Base-by-base conservation (phyloP, 2,329 filamentous ascomycete species). In the Calonectria pauciramosa region DNA sequence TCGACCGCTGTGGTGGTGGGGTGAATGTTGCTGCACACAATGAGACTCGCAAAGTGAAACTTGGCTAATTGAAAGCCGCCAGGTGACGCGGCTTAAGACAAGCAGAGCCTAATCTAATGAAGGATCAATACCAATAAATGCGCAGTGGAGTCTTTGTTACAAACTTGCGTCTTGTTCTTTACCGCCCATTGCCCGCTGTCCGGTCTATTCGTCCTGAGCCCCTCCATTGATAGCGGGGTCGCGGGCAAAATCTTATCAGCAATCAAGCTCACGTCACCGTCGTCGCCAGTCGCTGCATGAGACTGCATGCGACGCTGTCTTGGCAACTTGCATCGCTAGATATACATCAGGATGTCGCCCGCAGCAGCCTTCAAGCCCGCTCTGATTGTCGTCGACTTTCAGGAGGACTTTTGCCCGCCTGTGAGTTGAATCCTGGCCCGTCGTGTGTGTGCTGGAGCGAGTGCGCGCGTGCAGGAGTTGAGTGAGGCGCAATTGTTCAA, bases 381-480 rank as follows among this genome's bases (percentile, higher is more conserved):
- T 3, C 85, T 92, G 30, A 85, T 98, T 63, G 90, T 98, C 14
- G 93, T 98, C 68, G 96, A 98, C 85, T 90, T 98, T 82, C 97
- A 99, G 86, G 94, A 98, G 85, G 96, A 99, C 87, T 99, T 98
- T 85, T 98, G 95, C 84, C 94, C 95, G 73, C 96, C 96, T 16
- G 95, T 97, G 86, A 87, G 93, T 87, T 49, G 28, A 64, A 26
- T 7, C 56, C n/a, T 5, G n/a, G 18, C 7, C 5, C n/a, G n/a
- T 28, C 26, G 23, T n/a, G 52, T 11, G 6, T n/a, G n/a, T n/a
- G 20, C n/a, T n/a, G 4, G 30, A 56, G 30, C 4, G 28, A 2
- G 28, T 7, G 51, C 26, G 8, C 3, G 49, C 16, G 26, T 26
- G 14, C 16, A 44, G 51, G 28, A 20, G 14, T 8, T 10, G 51